phyloP scores from a whole-genome alignment of 192 early-diverging fungal genomes.

The Helicostylum pulchrum region DNA sequence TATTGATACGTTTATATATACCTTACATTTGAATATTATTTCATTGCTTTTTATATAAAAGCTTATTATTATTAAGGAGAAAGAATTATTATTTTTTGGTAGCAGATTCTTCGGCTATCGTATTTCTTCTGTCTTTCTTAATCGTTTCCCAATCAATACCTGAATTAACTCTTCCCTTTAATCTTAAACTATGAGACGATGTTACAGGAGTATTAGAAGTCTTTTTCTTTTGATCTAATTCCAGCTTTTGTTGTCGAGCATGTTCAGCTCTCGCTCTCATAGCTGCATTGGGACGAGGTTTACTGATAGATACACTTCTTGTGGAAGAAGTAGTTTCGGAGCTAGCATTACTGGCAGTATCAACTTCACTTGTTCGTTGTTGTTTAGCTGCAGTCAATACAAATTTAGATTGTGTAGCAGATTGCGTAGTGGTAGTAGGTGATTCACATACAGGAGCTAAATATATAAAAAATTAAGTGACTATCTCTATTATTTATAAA shows the following conservation, averaged over 20 bases:
- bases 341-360: too few relatives aligned
- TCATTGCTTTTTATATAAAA: too few relatives aligned
- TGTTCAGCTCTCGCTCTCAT: conserved; percentile 25
- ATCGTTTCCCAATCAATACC: conserved; percentile 22
- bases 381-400: too few relatives aligned
- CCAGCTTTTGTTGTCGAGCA: conserved; percentile 25
- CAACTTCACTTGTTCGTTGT: too few relatives aligned
- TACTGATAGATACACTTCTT: too few relatives aligned
- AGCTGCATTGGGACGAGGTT: conserved; percentile 24
- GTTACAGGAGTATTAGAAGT: not conserved
- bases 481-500: not conserved
- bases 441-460: too few relatives aligned
- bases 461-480: not conserved
- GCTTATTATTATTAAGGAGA: too few relatives aligned
- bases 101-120: not conserved
- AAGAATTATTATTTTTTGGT: too few relatives aligned
- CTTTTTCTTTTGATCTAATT: conserved; percentile 17
- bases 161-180: conserved; percentile 17
- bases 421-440: too few relatives aligned
- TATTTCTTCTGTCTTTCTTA: conserved; percentile 17
- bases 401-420: too few relatives aligned
- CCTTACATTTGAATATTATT: too few relatives aligned
- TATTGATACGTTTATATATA: not conserved
- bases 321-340: too few relatives aligned
- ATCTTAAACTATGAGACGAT: conserved; percentile 4